phyloP scores from a whole-genome alignment of 352 stramenopile genomes.

The Pythium plurisporium region DNA sequence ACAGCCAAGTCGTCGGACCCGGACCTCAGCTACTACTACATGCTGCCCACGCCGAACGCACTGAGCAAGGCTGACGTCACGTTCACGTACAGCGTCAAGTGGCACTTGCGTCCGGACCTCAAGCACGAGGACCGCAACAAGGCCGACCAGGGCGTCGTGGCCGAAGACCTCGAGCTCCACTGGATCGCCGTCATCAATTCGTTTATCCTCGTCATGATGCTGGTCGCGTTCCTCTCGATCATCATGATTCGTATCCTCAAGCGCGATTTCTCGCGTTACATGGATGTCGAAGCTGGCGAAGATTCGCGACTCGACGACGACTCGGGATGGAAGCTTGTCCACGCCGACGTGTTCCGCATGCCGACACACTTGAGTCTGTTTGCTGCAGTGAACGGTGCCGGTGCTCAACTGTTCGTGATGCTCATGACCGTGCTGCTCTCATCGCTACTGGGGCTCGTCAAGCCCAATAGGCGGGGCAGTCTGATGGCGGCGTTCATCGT shows the following conservation, averaged over 20 bases:
- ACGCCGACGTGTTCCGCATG: slow-evolving; percentile 96
- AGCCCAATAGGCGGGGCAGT: slow-evolving; percentile 90
- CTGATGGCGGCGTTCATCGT: slow-evolving; percentile 93
- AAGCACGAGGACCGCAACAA: slow-evolving; percentile 89
- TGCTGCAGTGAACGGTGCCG: slow-evolving; percentile 88
- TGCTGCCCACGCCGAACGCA: slow-evolving; percentile 41
- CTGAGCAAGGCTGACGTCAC: slow-evolving; percentile 40
- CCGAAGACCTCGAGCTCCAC: slow-evolving; percentile 89
- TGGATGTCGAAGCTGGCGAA: slow-evolving; percentile 90
- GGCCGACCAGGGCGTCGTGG: slow-evolving; percentile 49
- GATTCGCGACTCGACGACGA: slow-evolving; percentile 90
- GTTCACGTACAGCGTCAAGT: slow-evolving; percentile 97
- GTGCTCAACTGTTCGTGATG: slow-evolving; percentile 93
- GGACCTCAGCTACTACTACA: slow-evolving; percentile 56
- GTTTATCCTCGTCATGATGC: slow-evolving; percentile 96
- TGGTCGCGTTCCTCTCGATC: slow-evolving; percentile 95
- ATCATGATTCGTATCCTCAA: slow-evolving; percentile 97
- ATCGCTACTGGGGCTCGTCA: slow-evolving; percentile 90
- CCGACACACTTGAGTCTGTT: slow-evolving; percentile 91
- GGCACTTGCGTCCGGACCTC: slow-evolving; percentile 84
- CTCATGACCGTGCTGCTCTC: slow-evolving; percentile 89
- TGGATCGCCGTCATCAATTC: slow-evolving; percentile 99
- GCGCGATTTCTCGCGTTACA: slow-evolving; percentile 97
- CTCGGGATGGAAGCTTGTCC: slow-evolving; percentile 97
- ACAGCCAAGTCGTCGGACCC: slow-evolving; percentile 52